Conservation (phyloP, 1,139 yeast genomes). For the Pneumocystis jirovecii region DNA sequence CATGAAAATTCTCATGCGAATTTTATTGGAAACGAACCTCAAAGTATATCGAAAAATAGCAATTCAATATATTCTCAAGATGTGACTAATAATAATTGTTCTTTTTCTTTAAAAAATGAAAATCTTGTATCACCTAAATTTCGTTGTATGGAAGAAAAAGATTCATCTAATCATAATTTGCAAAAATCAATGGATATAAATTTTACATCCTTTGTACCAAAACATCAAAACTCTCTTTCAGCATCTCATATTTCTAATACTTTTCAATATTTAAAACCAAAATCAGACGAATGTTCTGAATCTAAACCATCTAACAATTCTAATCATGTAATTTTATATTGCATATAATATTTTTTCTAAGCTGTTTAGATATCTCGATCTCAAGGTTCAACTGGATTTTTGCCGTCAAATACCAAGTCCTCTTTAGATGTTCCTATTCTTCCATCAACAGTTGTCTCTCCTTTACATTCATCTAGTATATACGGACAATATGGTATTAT, state of each 20-base stretch:
- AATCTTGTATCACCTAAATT: background rate
- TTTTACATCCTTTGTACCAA: background rate
- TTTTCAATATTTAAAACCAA: background rate
- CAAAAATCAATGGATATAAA: background rate
- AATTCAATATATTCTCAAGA: background rate
- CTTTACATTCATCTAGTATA: background rate
- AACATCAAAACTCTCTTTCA: background rate
- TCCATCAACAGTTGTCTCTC: background rate
- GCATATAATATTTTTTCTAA: background rate
- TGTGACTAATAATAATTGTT: background rate
- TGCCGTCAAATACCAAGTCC: background rate
- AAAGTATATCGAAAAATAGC: background rate
- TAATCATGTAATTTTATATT: background rate
- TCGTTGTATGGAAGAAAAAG: background rate
- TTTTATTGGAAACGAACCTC: background rate
- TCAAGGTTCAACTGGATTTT: background rate
- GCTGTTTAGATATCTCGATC: background rate
- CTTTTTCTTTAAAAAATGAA: background rate
- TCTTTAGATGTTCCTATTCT: background rate
- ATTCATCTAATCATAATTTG: background rate
- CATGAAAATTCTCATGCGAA: background rate
- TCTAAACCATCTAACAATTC: background rate
- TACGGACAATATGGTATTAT: background rate
- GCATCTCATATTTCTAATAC: background rate
- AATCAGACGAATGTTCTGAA: background rate